A percentile compares a stretch with the other conserved stretches of the same genome.
phyloP scores from a whole-genome alignment of 441 rosid genomes.

The Lepidium campestre region DNA sequence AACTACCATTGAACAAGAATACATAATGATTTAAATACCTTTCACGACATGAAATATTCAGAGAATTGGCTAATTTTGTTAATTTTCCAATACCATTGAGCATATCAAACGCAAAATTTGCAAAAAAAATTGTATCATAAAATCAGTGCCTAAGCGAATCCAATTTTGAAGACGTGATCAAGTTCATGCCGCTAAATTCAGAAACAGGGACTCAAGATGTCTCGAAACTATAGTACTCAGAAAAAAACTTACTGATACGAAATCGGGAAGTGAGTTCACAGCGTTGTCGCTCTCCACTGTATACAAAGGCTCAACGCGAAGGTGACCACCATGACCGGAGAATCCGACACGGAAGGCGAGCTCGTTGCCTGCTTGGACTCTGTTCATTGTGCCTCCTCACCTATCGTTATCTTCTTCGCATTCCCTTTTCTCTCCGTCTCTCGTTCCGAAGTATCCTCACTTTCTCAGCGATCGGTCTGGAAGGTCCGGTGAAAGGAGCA shows the following conservation, averaged over 20 bases:
- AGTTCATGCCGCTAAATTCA: not conserved
- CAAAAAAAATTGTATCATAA: not conserved
- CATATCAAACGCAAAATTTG: not conserved
- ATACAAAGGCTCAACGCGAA: conserved; percentile 79
- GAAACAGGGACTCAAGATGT: not conserved
- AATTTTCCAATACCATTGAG: not conserved
- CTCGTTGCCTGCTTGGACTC: conserved; percentile 62
- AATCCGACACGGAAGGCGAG: conserved; percentile 81
- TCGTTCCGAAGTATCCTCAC: not conserved
- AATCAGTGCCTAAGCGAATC: not conserved
- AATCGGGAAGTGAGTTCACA: conserved; percentile 77
- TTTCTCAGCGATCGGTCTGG: conserved; percentile 5
- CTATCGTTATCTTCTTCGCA: not conserved
- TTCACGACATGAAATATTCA: not conserved
- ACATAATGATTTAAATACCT: not conserved
- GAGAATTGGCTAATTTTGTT: conserved; percentile 3
- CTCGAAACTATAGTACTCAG: not conserved
- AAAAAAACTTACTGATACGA: conserved; percentile 54
- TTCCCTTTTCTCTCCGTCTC: not conserved
- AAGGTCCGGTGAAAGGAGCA: not conserved
- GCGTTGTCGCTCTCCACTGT: conserved; percentile 62
- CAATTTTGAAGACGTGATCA: not conserved
- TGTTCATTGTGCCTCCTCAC: conserved; percentile 37
- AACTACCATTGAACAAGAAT: conserved; percentile 1
- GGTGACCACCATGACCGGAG: conserved; percentile 91